Evolutionary conservation across 108 stramenopile genomes (phyloP), one percentile per base, ranked within the genome.

Genomic region (Skeletonema potamos): DNA sequence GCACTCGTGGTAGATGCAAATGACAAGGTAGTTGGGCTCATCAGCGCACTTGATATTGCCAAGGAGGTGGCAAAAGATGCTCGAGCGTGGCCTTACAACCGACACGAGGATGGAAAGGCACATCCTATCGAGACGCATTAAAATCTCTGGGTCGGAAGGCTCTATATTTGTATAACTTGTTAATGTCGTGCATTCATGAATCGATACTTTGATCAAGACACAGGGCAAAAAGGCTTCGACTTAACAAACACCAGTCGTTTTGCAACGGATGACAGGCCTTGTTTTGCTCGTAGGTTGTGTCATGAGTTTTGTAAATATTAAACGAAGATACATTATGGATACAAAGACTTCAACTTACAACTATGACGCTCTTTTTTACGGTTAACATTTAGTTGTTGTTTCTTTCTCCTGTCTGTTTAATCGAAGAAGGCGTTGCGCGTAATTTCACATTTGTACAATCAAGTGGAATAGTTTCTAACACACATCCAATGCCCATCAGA

Each of bases 1-100:
- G 84, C 84, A 12, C 29, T 88, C 18, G 85, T 85, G 12, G 72
- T 84, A 13, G 70, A 83, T 27, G 3, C 48, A 8, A 66, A 71
- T 27, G 82, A 72, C 15, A 69, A 74, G n/a, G 74, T 77, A 33
- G 59, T 69, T 1, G 87, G 87, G 1, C 27, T 87, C 18, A 77
- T 87, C 28, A 84, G 82, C 28, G 66, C 85, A 0, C 72, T 77
- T 77, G 87, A 88, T 63, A 79, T 88, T 75, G 82, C 85, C 17
- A 55, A 57, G 20, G 87, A 88, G 63, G 81, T 81, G 34, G 87
- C 83, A 44, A 62, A 54, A 15, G 87, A 88, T 74, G 72, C 69
- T 17, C 57, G 82, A 29, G 87, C 87, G 22, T 87, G 84, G 87
- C 87, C 82, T 26, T 86, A 74, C 58, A 78, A 57, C 68, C 64